Conservation (phyloP, 148 eudicot genomes). For the Cornus controversa region DNA sequence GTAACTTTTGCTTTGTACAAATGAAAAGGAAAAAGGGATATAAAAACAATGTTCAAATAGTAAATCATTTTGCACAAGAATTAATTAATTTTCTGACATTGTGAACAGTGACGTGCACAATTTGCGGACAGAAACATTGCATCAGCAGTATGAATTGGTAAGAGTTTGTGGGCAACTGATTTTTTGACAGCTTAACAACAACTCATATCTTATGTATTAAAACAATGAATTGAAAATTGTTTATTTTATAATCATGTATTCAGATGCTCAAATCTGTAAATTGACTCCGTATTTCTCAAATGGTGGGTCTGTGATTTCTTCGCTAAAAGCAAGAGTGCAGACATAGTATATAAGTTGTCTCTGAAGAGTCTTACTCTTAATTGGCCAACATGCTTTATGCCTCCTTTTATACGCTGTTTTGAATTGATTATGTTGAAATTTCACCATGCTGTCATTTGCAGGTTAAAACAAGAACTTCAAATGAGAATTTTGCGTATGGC, state of each 20-base stretch:
- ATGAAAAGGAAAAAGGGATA: too few relatives aligned
- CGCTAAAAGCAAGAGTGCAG: neutral
- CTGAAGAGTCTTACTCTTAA: neutral
- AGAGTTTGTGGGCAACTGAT: slow-evolving; percentile 18
- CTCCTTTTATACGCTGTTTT: neutral
- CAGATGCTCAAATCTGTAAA: neutral
- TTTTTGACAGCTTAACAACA: neutral
- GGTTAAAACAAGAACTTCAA: slow-evolving; percentile 81
- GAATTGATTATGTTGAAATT: neutral
- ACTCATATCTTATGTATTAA: neutral
- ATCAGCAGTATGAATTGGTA: slow-evolving; percentile 73
- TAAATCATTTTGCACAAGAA: neutral
- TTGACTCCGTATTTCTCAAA: neutral
- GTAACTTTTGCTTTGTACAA: slow-evolving; percentile 1
- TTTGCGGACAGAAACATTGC: slow-evolving; percentile 73
- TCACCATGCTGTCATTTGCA: slow-evolving; percentile 26
- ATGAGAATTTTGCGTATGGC: slow-evolving; percentile 61
- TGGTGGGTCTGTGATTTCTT: neutral
- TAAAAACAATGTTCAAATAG: too few relatives aligned
- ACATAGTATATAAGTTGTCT: neutral
- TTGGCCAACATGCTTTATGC: neutral
- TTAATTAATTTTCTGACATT: slow-evolving; percentile 9
- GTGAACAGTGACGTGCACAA: slow-evolving; percentile 75
- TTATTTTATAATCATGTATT: neutral
- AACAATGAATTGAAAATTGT: too few relatives aligned